Base-by-base conservation (phyloP, 2,329 filamentous ascomycete genomes). In the Diplodia seriata region DNA sequence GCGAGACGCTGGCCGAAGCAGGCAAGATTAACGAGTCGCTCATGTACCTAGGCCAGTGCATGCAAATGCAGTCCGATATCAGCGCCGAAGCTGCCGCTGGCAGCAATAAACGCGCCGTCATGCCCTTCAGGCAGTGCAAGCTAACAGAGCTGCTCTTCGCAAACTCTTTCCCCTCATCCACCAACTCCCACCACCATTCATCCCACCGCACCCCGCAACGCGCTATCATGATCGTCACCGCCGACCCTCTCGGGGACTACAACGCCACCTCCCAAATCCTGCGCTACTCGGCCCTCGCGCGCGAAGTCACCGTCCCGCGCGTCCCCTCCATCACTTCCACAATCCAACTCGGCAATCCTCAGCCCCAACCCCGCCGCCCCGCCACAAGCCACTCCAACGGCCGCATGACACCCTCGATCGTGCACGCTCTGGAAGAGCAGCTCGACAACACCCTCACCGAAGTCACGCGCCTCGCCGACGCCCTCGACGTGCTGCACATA, bases 11-110 rank as follows among this genome's bases (percentile, higher is more conserved):
- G 15, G 94, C 91, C 0, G 95, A 99, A 81, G 95, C 94, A 43
- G 95, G 95, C 65, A 98, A 98, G 81, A 99, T 99, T 77, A 99
- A 99, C 75, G 94, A 97, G 79, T 97, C 92, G 75, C 82, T 99
- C 76, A 99, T 99, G 95, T 98, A 97, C 77, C 86, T 99, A 1
- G 95, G 95, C 0, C 95, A 98, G 76, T 99, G 95, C 76, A 86
- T 99, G 73, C 94, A 98, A 77, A 94, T 97, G 85, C 94, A 97
- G 77, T 94, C 91, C 69, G 92, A 94, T 73, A 85, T 89, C 38
- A 89, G 90, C 53, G 89, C 85, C 70, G 89, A 89, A 20, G 43
- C 36, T 12, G 36, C 36, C 14, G 36, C 36, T 12, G 18, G 31
- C 59, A 89, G 89, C 14, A 88, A 86, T 76, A 94, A 92, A 86